These are phyloP conservation scores for Kuraishia ogatae DNA, from an alignment of 805 yeast genomes.

Conservation along the genomic window DNA sequence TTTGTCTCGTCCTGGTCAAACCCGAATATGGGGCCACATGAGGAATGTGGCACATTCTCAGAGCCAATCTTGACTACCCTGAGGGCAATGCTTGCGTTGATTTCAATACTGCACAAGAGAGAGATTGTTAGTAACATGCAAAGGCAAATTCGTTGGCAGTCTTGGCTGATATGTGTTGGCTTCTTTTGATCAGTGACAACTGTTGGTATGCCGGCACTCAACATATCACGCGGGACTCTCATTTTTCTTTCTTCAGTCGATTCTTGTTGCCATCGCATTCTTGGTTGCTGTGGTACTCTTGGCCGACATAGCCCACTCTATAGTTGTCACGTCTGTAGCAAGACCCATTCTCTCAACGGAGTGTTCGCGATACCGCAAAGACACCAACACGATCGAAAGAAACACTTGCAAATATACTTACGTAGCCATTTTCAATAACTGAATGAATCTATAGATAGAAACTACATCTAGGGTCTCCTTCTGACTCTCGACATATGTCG, in stretches of 20 bases:
- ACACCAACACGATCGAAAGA: not conserved
- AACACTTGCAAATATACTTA: not conserved
- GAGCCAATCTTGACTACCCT: conserved; percentile 62
- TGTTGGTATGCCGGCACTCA: no score
- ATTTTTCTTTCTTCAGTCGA: no score
- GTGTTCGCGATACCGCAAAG: not conserved
- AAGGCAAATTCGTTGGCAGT: no score
- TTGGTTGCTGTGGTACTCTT: no score
- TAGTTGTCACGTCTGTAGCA: no score
- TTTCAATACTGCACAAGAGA: conserved; percentile 29
- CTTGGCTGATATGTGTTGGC: no score
- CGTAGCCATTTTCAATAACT: not conserved
- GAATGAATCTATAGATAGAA: not conserved
- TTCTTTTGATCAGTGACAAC: no score
- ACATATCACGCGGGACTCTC: no score
- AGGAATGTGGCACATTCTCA: conserved; percentile 51
- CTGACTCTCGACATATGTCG: not conserved
- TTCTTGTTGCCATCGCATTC: no score
- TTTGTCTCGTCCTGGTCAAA: conserved; percentile 47
- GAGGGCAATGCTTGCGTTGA: conserved; percentile 45
- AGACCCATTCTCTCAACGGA: not conserved
- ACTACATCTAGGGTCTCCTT: not conserved
- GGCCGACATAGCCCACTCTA: no score
- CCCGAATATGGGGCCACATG: conserved; percentile 71
- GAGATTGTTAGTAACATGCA: conserved; percentile 3